These are phyloP conservation scores for Vitis cinerea DNA, from an alignment of 164 flowering plant species.

Conservation along the genomic window DNA sequence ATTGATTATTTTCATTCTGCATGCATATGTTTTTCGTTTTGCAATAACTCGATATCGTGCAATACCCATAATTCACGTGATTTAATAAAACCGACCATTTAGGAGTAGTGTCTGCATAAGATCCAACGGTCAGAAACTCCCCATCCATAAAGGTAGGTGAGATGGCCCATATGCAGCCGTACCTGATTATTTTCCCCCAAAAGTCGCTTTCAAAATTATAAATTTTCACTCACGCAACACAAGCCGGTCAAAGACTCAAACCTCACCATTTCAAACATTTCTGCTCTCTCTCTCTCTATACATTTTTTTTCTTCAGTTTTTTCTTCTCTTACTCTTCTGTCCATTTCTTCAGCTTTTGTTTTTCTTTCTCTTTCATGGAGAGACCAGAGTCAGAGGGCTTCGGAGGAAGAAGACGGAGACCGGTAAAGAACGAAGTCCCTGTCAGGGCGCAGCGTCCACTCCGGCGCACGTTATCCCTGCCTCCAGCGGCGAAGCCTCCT, in stretches of 20 bases:
- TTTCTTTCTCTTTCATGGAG: not conserved
- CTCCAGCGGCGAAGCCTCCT: not conserved
- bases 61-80: too few relatives aligned
- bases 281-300: not conserved
- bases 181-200: too few relatives aligned
- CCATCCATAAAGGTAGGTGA: too few relatives aligned
- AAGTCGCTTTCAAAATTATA: too few relatives aligned
- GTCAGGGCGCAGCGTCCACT: not conserved
- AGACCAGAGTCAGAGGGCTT: not conserved
- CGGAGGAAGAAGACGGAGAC: constrained; percentile 1
- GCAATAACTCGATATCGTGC: too few relatives aligned
- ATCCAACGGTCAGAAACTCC: too few relatives aligned
- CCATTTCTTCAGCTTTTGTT: too few relatives aligned
- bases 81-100: too few relatives aligned
- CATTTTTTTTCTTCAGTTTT: not conserved
- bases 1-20: too few relatives aligned
- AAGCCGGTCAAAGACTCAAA: not conserved
- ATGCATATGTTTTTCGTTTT: too few relatives aligned
- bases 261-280: constrained; percentile 9
- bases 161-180: too few relatives aligned
- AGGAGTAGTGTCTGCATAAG: too few relatives aligned
- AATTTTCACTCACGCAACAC: not conserved
- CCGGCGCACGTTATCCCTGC: constrained; percentile 1
- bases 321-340: not conserved
- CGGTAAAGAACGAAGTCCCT: constrained; percentile 3